Base-by-base conservation (phyloP, 345 rosid genomes). In the Eucalyptus melliodora region DNA sequence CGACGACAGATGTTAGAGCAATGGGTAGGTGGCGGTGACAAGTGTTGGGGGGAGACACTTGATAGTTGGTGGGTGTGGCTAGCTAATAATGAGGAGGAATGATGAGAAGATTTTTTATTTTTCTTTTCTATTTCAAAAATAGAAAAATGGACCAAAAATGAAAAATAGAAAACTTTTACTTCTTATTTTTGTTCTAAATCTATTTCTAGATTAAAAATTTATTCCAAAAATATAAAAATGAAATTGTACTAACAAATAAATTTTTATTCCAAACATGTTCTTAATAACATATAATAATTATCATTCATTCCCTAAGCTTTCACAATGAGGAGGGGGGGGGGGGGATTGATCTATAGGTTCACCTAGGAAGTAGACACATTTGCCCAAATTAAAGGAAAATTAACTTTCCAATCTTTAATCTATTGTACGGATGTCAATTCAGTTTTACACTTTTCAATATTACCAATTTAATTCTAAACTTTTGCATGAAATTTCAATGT, bases 51-150 rank as follows among this genome's bases (percentile, higher is more conserved):
- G 56, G 24, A 53, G 2, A 4, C 56, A 19, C 24, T 4, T 0
- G 1, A 0, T 2, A 53, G 2, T 53, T 1, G 9, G 5, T 53
- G 56, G 24, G 24, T 0, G 0, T 1, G 5, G 4, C 1, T 53
- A 1, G 24, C 56, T 53, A 53, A 53, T 53, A 53, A 53, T 53
- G 56, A 53, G 56, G 9, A 53, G 56, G 56, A 53, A 53, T 19
- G 56, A 53, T 19, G 2, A 53, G 56, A 53, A 17, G 1, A 3
- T 7, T 0, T 53, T 53, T 53, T 51, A 17, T 53, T 19, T 53
- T 53, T 53, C 4, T 53, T 53, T 53, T 53, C 0, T 17, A 0
- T 53, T 7, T 1, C 24, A 53, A 53, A 51, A 51, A 51, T 51
- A 6, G 23, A 17, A 51, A 51, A 53, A 7, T 51, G 9, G 10